Evolutionary conservation across 495 filamentous ascomycete species (phyloP).

Genomic region (Penicillium fimorum): DNA sequence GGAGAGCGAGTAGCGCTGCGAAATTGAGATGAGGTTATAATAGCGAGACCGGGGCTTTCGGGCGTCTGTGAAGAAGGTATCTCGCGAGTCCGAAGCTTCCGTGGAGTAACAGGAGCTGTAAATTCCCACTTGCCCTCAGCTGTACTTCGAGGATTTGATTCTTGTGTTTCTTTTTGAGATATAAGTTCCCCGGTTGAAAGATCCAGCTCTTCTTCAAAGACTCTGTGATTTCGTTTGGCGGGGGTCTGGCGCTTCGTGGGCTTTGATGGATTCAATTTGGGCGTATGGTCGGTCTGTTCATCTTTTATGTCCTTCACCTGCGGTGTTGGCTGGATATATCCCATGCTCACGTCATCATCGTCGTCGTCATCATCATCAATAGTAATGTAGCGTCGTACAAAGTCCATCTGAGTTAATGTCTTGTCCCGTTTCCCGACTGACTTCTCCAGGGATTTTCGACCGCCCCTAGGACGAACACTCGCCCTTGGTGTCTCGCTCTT

Average conservation of each 20-base stretch:
- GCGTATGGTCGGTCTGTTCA: background rate
- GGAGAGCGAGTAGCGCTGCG: slow-evolving; percentile 33
- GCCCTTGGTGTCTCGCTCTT: slow-evolving; percentile 23
- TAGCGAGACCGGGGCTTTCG: slow-evolving; percentile 41
- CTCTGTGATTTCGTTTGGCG: slow-evolving; percentile 17
- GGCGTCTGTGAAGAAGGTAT: slow-evolving; percentile 50
- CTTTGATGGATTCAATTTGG: background rate
- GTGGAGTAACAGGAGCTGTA: slow-evolving; percentile 31
- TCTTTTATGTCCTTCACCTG: slow-evolving; percentile 9
- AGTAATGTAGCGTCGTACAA: slow-evolving; percentile 40
- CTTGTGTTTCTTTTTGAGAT: slow-evolving; percentile 17
- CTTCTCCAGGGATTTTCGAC: slow-evolving; percentile 26
- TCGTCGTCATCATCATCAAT: slow-evolving; percentile 36
- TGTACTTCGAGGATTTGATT: background rate
- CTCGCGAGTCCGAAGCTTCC: slow-evolving; percentile 33
- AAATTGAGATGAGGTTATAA: slow-evolving; percentile 44
- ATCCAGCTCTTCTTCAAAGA: slow-evolving; percentile 23
- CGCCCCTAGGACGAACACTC: slow-evolving; percentile 21
- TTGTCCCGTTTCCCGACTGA: slow-evolving; percentile 34
- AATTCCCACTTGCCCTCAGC: background rate
- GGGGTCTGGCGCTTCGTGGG: background rate
- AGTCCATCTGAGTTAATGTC: slow-evolving; percentile 50
- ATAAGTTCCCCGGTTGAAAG: slow-evolving; percentile 30
- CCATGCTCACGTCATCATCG: slow-evolving; percentile 36
- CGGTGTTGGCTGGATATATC: slow-evolving; percentile 32